Base-by-base conservation (phyloP, 257 asterid species). In the Eustoma russellianum region DNA sequence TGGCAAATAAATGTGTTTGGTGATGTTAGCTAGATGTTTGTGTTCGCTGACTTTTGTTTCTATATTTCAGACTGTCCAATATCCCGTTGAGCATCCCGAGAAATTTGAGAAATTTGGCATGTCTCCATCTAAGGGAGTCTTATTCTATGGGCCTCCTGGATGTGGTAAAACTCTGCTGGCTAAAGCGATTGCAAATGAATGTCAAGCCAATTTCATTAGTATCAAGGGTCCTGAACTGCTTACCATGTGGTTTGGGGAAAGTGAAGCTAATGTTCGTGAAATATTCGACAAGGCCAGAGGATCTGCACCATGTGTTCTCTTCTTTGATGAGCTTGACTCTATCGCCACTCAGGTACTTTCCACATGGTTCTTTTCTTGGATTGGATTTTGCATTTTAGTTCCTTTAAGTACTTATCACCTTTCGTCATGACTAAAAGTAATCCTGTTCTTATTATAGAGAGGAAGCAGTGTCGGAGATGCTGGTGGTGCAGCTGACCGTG, bases 241-340 rank as follows among this genome's bases (percentile, higher is more conserved):
- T 53, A 80, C 87, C 49, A 80, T 80, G 87, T 80, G 87, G 87
- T 80, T 80, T 64, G 87, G 87, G 61, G 87, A 80, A 57, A 80
- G 88, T 46, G 88, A 80, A 69, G 88, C 88, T 24, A 80, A 80
- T 67, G 84, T 80, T 33, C 83, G 88, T 48, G 88, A 80, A 64
- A 80, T 80, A 43, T 79, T 79, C 65, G 85, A 79, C 67, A 79
- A 79, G 64, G 85, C 85, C 19, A 75, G 85, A 56, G 77, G 71
- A 50, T 79, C 85, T 46, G 82, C 85, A 41, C 85, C 85, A 3
- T 79, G 85, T 50, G 85, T 79, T 48, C 82, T 79, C 63, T 79
- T 79, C 70, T 79, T 79, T 52, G 85, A 79, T 55, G 85, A 79
- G 64, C 75, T 79, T 2, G 85, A 79, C 43, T 79, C 85, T 17